Conservation (phyloP, 345 rosid species). For the Gossypium arboreum region DNA sequence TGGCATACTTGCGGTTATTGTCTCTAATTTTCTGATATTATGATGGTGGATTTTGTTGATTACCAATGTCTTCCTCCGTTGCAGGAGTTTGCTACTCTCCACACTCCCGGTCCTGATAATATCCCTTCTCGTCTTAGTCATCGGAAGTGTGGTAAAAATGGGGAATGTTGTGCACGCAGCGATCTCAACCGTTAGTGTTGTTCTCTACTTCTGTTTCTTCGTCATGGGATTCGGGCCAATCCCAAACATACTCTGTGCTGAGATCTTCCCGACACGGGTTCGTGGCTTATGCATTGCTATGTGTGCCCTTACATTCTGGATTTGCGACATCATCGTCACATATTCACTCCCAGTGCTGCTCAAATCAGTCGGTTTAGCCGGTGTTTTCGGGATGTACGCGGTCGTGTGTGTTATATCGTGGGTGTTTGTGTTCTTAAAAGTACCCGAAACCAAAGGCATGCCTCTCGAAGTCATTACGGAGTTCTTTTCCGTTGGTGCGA, state of each 20-base stretch:
- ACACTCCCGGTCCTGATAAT: conserved; percentile 71
- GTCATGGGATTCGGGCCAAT: conserved; percentile 98
- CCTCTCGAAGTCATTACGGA: conserved; percentile 94
- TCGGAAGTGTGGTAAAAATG: conserved; percentile 50
- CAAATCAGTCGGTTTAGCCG: conserved; percentile 68
- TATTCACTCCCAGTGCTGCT: conserved; percentile 82
- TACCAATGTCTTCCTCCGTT: background rate
- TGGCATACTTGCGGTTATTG: background rate
- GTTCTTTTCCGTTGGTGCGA: conserved; percentile 88
- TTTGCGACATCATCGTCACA: conserved; percentile 71
- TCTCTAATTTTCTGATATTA: background rate
- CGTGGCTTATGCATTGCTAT: conserved; percentile 93
- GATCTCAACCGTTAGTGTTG: conserved; percentile 61
- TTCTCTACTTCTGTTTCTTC: conserved; percentile 83
- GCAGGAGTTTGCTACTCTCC: conserved; percentile 79
- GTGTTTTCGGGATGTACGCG: conserved; percentile 77
- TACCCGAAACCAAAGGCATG: conserved; percentile 97
- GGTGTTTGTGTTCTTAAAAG: conserved; percentile 70
- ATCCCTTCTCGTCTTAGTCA: conserved; percentile 56
- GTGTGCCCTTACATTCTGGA: conserved; percentile 87
- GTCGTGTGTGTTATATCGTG: conserved; percentile 64
- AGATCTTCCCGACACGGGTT: conserved; percentile 90
- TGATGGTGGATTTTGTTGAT: background rate
- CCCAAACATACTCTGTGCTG: conserved; percentile 92
- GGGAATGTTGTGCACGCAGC: conserved; percentile 54